These are phyloP conservation scores for Wickerhamiella sorbophila DNA, from an alignment of 805 yeast genomes.

Conservation along the genomic window DNA sequence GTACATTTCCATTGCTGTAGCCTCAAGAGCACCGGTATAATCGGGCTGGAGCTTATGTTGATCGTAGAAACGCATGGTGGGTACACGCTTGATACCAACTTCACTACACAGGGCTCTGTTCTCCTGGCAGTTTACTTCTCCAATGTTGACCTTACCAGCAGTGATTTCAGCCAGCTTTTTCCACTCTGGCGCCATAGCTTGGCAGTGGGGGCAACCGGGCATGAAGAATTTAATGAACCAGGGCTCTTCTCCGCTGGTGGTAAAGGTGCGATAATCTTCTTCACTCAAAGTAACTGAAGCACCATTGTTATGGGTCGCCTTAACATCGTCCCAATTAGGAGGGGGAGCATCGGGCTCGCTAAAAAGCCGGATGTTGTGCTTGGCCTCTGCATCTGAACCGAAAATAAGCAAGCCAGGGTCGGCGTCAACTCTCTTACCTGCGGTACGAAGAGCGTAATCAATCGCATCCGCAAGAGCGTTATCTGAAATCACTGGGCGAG, in stretches of 20 bases:
- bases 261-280: constrained; percentile 20
- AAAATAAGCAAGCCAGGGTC: constrained; percentile 14
- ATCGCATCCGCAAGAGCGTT: constrained; percentile 10
- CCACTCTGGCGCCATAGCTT: constrained; percentile 27
- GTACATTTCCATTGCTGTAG: constrained; percentile 23
- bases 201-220: constrained; percentile 30
- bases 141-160: constrained; percentile 26
- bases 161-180: constrained; percentile 22
- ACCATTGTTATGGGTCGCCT: constrained; percentile 21
- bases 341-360: constrained; percentile 15
- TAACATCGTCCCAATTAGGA: constrained; percentile 5
- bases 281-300: constrained; percentile 12
- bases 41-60: constrained; percentile 12
- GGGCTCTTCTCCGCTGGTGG: constrained; percentile 19
- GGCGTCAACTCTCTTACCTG: constrained; percentile 12
- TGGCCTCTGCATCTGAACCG: constrained; percentile 12
- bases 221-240: constrained; percentile 31
- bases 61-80: constrained; percentile 10
- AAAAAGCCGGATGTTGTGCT: constrained; percentile 15
- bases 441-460: constrained; percentile 10
- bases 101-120: constrained; percentile 23
- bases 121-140: constrained; percentile 29
- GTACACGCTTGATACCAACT: constrained; percentile 21
- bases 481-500: background rate
- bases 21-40: constrained; percentile 21